A percentile compares a stretch with the other conserved stretches of the same genome.
These are phyloP conservation scores for Fonsecaea erecta DNA, from an alignment of 2,329 filamentous ascomycete species.

Conservation along the genomic window DNA sequence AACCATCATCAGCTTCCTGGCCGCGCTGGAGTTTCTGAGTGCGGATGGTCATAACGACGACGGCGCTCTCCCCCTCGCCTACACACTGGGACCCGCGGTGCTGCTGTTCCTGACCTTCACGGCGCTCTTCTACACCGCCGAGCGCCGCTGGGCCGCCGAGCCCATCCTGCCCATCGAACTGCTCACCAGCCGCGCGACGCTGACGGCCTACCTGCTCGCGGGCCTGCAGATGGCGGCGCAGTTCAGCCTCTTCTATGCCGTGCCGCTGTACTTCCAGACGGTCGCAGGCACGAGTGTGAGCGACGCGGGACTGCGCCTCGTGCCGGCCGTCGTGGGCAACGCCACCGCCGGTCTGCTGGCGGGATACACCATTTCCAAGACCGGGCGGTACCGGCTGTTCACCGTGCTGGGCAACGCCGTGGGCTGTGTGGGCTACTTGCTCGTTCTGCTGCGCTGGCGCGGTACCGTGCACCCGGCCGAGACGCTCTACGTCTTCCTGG, in stretches of 20 bases:
- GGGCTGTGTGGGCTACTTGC: constrained; percentile 57
- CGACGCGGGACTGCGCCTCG: constrained; percentile 63
- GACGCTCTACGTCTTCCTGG: constrained; percentile 64
- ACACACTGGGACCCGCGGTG: background rate
- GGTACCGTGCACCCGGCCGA: constrained; percentile 62
- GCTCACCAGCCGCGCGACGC: constrained; percentile 55
- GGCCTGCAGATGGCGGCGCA: constrained; percentile 63
- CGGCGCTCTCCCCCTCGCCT: background rate
- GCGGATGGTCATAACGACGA: no score
- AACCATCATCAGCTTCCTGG: constrained; percentile 51
- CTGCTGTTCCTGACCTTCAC: constrained; percentile 9
- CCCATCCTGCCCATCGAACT: constrained; percentile 46
- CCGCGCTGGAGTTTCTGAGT: constrained; percentile 54
- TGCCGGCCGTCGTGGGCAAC: constrained; percentile 71
- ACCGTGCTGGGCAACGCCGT: constrained; percentile 57
- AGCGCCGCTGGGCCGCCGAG: constrained; percentile 42
- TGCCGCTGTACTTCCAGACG: constrained; percentile 71
- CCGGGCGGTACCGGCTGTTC: constrained; percentile 63
- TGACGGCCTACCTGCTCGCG: constrained; percentile 59
- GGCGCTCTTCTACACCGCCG: constrained; percentile 41
- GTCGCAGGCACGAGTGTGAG: constrained; percentile 63
- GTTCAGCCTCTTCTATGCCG: constrained; percentile 52
- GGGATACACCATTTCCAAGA: constrained; percentile 62
- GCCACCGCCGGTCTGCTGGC: constrained; percentile 65
- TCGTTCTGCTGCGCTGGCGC: constrained; percentile 63